phyloP scores from a whole-genome alignment of 441 rosid genomes.

The Omphalea diandra region DNA sequence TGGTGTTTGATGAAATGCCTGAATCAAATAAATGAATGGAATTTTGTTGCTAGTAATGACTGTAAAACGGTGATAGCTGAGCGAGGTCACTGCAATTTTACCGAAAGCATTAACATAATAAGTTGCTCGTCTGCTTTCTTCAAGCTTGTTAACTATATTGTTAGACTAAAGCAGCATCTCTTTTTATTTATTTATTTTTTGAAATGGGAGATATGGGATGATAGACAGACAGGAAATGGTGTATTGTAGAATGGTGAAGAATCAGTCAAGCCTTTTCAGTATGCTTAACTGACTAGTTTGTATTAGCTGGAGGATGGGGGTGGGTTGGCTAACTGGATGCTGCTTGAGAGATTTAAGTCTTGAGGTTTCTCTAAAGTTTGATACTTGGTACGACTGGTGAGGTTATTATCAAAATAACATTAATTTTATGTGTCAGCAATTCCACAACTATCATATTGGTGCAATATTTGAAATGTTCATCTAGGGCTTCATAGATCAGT shows the following conservation, averaged over 20 bases:
- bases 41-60: neutral
- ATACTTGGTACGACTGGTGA: too few relatives aligned
- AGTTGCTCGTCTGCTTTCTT: neutral
- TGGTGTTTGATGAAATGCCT: constrained; percentile 26
- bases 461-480: neutral
- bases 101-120: neutral
- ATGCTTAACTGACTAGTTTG: neutral
- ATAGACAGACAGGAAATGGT: neutral
- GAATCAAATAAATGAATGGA: neutral
- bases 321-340: too few relatives aligned
- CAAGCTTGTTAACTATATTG: neutral
- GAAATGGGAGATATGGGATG: neutral
- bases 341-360: too few relatives aligned
- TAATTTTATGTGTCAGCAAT: neutral
- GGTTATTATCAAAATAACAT: neutral
- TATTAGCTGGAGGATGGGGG: neutral
- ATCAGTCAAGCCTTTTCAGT: neutral
- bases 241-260: neutral
- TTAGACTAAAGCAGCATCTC: neutral
- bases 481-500: neutral
- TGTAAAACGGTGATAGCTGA: neutral
- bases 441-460: too few relatives aligned
- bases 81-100: neutral
- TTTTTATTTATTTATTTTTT: too few relatives aligned
- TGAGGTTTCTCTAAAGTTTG: too few relatives aligned